These are phyloP conservation scores for Lachnellula suecica DNA, from an alignment of 2,329 filamentous ascomycete genomes.

Conservation along the genomic window DNA sequence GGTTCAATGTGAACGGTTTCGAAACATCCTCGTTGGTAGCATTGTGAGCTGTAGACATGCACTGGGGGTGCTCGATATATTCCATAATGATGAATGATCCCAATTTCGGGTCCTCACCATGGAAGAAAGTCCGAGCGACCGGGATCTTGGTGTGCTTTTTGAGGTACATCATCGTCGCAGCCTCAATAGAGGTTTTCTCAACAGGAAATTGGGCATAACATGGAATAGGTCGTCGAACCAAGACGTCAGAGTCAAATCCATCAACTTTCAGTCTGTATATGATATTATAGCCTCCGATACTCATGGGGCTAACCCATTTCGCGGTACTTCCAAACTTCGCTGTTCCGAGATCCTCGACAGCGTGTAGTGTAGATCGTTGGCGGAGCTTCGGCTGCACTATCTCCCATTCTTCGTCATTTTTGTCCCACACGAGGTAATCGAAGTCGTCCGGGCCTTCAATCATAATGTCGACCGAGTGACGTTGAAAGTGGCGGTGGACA, in stretches of 20 bases:
- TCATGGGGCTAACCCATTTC: neutral
- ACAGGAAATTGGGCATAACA: conserved; percentile 29
- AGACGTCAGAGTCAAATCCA: conserved; percentile 2
- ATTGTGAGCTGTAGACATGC: neutral
- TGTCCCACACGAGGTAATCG: conserved; percentile 3
- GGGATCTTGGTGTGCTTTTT: conserved; percentile 24
- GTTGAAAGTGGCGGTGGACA: conserved; percentile 10
- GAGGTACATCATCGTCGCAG: conserved; percentile 26
- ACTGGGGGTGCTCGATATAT: conserved; percentile 13
- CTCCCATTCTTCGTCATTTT: conserved; percentile 3
- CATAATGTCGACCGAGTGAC: neutral
- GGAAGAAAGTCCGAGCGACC: conserved; percentile 24
- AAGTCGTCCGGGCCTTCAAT: neutral
- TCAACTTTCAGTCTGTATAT: conserved; percentile 5
- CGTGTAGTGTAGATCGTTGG: neutral
- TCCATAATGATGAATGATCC: conserved; percentile 39
- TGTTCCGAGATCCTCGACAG: neutral
- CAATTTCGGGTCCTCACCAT: conserved; percentile 21
- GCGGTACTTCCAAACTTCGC: conserved; percentile 1
- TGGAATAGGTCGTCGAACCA: conserved; percentile 26
- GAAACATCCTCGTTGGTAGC: conserved; percentile 26
- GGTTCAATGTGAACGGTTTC: conserved; percentile 29
- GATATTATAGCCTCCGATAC: conserved; percentile 5
- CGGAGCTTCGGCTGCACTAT: neutral
- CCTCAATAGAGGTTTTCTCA: conserved; percentile 29